Conservation (phyloP, 352 stramenopile species). For the Pythium guiyangense region DNA sequence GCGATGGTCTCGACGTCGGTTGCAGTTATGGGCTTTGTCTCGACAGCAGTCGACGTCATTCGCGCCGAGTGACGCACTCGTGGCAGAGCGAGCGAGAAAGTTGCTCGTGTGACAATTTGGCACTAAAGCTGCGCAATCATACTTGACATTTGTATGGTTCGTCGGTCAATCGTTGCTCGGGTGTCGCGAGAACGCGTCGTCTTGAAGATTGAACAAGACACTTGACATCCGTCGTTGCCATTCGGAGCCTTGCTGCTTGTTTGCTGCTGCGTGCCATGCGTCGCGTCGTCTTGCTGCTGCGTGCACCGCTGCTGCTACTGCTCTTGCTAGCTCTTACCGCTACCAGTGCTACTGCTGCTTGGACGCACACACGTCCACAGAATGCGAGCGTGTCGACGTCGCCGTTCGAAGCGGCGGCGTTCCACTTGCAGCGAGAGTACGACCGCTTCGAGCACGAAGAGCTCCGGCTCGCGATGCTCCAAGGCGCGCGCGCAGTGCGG, state of each 20-base stretch:
- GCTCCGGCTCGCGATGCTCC: slow-evolving; percentile 9
- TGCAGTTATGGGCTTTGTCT: slow-evolving; percentile 61
- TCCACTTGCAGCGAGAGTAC: slow-evolving; percentile 14
- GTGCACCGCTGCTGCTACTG: background rate
- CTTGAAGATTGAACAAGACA: too few relatives aligned
- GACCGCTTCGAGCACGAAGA: slow-evolving; percentile 14
- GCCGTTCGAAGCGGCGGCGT: slow-evolving; percentile 11
- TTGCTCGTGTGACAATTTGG: too few relatives aligned
- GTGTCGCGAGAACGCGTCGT: too few relatives aligned
- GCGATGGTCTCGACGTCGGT: slow-evolving; percentile 68
- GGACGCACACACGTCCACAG: background rate
- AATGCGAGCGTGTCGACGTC: slow-evolving; percentile 3
- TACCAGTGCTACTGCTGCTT: background rate
- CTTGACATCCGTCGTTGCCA: too few relatives aligned
- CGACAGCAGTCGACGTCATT: slow-evolving; percentile 50
- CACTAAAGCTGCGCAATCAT: too few relatives aligned
- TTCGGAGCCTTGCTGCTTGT: too few relatives aligned
- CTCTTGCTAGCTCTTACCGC: background rate
- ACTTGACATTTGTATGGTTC: too few relatives aligned
- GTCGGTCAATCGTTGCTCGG: too few relatives aligned
- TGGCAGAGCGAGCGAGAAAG: too few relatives aligned
- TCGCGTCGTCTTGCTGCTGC: background rate
- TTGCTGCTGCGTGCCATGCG: background rate
- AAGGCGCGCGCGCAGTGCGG: slow-evolving; percentile 3
- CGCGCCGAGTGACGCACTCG: too few relatives aligned